These are phyloP conservation scores for Odontarrhena argentea DNA, from an alignment of 345 rosid genomes.

Conservation along the genomic window DNA sequence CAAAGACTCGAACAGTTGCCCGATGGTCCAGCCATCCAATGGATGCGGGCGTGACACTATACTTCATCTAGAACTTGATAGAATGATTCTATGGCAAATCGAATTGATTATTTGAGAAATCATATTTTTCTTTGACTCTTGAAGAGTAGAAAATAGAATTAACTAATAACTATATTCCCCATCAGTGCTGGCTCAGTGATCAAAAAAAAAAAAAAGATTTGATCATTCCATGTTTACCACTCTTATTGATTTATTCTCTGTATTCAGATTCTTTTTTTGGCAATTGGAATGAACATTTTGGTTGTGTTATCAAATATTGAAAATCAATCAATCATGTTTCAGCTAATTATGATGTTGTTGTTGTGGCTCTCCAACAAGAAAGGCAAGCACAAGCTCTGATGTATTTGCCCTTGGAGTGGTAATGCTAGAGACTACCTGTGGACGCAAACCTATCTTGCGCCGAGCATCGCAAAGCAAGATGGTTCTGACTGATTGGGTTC, in stretches of 20 bases:
- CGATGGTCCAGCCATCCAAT: too few species aligned
- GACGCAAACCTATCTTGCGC: slow-evolving; percentile 53
- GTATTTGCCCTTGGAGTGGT: slow-evolving; percentile 68
- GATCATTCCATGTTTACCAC: background rate
- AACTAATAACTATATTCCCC: background rate
- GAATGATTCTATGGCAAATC: background rate
- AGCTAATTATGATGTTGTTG: background rate
- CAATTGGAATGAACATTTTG: background rate
- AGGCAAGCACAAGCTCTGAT: slow-evolving; percentile 65
- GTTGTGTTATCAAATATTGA: background rate
- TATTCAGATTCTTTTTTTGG: slow-evolving; percentile 24
- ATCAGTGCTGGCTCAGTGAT: background rate
- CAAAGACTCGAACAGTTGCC: too few species aligned
- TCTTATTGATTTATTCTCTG: background rate
- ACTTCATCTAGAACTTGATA: background rate
- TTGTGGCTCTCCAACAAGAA: slow-evolving; percentile 45
- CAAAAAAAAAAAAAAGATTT: background rate
- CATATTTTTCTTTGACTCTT: background rate
- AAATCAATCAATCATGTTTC: slow-evolving; percentile 10
- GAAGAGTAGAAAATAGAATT: background rate
- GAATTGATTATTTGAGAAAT: too few species aligned
- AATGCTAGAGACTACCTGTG: slow-evolving; percentile 65
- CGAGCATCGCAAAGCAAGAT: slow-evolving; percentile 18
- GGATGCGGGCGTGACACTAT: background rate
- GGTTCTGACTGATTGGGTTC: slow-evolving; percentile 35